Evolutionary conservation across 805 yeast species (phyloP).

Genomic region (Saccharomyces cerevisiae): DNA sequence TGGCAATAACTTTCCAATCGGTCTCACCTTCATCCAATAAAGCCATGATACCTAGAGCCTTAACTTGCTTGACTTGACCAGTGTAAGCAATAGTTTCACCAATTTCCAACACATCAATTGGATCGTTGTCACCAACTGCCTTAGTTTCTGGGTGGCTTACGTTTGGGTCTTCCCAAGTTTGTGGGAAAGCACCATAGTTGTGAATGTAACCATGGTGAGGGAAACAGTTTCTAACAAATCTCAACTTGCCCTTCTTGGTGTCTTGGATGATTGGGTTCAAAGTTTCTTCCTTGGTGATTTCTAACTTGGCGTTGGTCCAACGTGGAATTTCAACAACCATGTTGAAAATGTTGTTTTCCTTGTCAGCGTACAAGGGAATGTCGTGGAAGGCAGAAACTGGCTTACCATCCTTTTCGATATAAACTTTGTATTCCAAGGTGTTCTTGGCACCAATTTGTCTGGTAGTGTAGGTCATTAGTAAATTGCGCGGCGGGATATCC

Average conservation of each 20-base stretch:
- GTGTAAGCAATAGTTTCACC: constrained; percentile 58
- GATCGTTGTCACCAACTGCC: constrained; percentile 76
- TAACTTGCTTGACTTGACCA: constrained; percentile 79
- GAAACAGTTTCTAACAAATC: constrained; percentile 95
- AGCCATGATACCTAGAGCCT: constrained; percentile 91
- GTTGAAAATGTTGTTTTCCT: constrained; percentile 78
- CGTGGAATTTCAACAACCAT: constrained; percentile 97
- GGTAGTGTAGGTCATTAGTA: constrained; percentile 64
- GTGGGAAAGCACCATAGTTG: constrained; percentile 98
- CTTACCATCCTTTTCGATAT: constrained; percentile 86
- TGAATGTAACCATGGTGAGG: constrained; percentile 98
- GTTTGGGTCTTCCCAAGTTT: constrained; percentile 77
- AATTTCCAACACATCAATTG: constrained; percentile 77
- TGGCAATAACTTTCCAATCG: constrained; percentile 88
- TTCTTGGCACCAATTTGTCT: constrained; percentile 94
- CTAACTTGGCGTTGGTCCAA: constrained; percentile 97
- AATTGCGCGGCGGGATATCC: neutral
- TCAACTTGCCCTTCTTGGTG: constrained; percentile 91
- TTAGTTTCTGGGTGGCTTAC: constrained; percentile 56
- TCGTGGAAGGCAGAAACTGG: constrained; percentile 94
- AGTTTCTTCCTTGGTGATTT: constrained; percentile 74
- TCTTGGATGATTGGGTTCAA: constrained; percentile 95
- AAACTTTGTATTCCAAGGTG: constrained; percentile 89
- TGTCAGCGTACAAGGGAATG: constrained; percentile 86
- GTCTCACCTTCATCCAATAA: constrained; percentile 87